Evolutionary conservation across 495 filamentous ascomycete species (phyloP), one percentile per base, ranked within the genome.

Genomic region (Penicillium bialowiezense): DNA sequence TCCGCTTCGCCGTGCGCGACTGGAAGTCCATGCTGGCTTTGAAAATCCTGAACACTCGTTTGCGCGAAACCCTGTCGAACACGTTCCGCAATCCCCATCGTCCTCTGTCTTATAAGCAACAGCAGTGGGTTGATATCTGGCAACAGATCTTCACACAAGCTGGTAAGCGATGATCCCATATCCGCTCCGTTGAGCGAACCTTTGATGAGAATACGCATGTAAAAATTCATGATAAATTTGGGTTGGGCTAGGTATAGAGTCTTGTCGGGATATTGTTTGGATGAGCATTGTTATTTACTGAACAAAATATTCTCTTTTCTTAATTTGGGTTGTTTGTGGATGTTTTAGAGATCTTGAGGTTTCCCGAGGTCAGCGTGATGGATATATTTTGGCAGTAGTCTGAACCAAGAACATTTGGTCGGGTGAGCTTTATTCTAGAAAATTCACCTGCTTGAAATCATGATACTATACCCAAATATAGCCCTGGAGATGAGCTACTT

Each of bases 1-100:
- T 92, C n/a, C 80, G 88, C n/a, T 96, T 96, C 63, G 74, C 86
- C 19, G 75, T 92, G 2, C 76, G 82, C n/a, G 87, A 93, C 59
- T 97, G 91, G 91, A 96, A 90, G 72, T 83, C 83, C 1, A 86
- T 93, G 77, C 76, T 96, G 7, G 90, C 84, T 0, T 68, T 97
- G 55, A 97, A 96, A 63, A 76, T 79, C 5, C 70, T 98, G 35
- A 81, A 89, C 15, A 62, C 67, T 3, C 75, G 81, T 12, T 71
- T 95, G 1, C 77, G 81, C 44, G 88, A 90, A 44, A 78, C 92
- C 23, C 72, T 90, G n/a, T 78, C 81, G 3, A 69, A 80, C 13
- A 76, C 80, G 19, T 89, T 92, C 72, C 84, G 81, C 51, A 78
- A 69, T 46, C 89, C 90, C 0, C 87, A 89, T n/a, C 83, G 80